Evolutionary conservation across 139 green algal species (phyloP).

Genomic region (Picochlorum sp.): DNA sequence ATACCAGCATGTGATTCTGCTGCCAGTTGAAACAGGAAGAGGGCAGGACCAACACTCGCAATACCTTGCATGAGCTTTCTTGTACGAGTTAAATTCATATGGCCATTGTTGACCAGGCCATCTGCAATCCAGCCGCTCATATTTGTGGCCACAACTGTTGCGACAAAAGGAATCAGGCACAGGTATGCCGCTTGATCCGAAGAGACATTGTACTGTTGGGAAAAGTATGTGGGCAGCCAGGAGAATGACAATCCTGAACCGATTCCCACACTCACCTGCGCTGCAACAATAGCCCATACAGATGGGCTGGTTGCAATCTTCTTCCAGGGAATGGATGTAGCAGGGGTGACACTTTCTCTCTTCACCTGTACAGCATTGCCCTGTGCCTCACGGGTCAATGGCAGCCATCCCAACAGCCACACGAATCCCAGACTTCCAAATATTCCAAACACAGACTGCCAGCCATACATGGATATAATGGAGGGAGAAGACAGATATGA

Average conservation of each 20-base stretch:
- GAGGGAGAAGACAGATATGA: constrained; percentile 43
- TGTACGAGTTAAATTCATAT: constrained; percentile 42
- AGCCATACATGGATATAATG: constrained; percentile 47
- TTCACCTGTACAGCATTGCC: neutral
- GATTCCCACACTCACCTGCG: constrained; percentile 37
- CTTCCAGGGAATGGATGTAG: constrained; percentile 42
- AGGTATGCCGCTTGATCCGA: constrained; percentile 41
- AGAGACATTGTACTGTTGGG: constrained; percentile 50
- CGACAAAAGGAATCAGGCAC: constrained; percentile 56
- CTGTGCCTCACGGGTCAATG: constrained; percentile 12
- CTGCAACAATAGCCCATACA: constrained; percentile 39
- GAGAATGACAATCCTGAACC: constrained; percentile 44
- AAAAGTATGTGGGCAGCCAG: constrained; percentile 71
- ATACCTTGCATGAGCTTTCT: constrained; percentile 65
- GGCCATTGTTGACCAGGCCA: constrained; percentile 52
- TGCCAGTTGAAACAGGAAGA: constrained; percentile 53
- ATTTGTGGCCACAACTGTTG: constrained; percentile 53
- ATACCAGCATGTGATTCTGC: constrained; percentile 5
- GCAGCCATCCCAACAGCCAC: constrained; percentile 49
- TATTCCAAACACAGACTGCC: constrained; percentile 51
- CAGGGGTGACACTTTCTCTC: neutral
- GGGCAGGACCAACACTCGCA: constrained; percentile 44
- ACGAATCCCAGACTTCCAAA: constrained; percentile 54
- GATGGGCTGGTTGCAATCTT: constrained; percentile 36
- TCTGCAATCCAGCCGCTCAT: constrained; percentile 55